These are phyloP conservation scores for Gaillardinia entomophila DNA, from an alignment of 805 yeast genomes.

Conservation along the genomic window DNA sequence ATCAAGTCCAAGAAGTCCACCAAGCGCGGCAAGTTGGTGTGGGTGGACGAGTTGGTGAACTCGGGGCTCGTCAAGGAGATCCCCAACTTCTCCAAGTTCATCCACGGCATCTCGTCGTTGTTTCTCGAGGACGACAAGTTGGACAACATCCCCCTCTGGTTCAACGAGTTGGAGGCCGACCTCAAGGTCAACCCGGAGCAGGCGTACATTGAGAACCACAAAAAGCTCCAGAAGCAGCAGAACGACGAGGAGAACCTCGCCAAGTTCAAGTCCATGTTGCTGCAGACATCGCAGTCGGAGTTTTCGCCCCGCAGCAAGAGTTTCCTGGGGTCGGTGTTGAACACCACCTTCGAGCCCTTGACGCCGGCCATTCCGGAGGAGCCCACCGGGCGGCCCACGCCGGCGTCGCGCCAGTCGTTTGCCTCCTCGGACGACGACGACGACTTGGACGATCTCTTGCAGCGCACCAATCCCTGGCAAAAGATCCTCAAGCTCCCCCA, in stretches of 20 bases:
- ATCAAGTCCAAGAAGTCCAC: constrained; percentile 41
- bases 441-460: constrained; percentile 3
- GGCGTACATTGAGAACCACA: constrained; percentile 63
- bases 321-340: constrained; percentile 29
- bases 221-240: constrained; percentile 44
- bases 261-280: constrained; percentile 31
- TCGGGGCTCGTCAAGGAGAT: constrained; percentile 82
- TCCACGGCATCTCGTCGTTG: constrained; percentile 87
- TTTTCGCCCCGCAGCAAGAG: constrained; percentile 35
- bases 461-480: constrained; percentile 10
- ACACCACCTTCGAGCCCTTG: constrained; percentile 4
- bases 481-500: constrained; percentile 21
- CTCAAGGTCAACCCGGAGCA: constrained; percentile 67
- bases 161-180: constrained; percentile 69
- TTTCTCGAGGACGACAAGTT: constrained; percentile 87
- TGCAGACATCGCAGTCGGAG: constrained; percentile 15
- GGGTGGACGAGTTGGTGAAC: constrained; percentile 85
- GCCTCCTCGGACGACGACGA: constrained; percentile 26
- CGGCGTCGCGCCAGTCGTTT: constrained; percentile 7
- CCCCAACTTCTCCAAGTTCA: constrained; percentile 86
- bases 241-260: constrained; percentile 41
- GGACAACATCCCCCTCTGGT: constrained; percentile 91
- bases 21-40: constrained; percentile 46
- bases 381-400: neutral
- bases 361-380: constrained; percentile 4